Conservation (phyloP, 345 rosid genomes). For the Citrus mangshanensis region DNA sequence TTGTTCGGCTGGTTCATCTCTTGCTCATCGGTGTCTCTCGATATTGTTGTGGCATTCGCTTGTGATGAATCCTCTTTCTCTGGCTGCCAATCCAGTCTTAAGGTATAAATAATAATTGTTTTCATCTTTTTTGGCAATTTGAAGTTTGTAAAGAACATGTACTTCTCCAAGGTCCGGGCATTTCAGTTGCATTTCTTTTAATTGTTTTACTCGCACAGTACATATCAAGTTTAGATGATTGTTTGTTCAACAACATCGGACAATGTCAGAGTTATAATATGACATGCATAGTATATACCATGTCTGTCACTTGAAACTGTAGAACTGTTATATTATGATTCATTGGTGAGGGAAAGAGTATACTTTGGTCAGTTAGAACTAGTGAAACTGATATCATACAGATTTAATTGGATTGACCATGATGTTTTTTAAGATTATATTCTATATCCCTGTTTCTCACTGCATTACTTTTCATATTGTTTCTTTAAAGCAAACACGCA, state of each 20-base stretch:
- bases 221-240: neutral
- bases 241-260: neutral
- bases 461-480: neutral
- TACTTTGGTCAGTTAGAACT: neutral
- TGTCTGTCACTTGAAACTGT: neutral
- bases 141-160: neutral
- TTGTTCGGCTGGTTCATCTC: conserved; percentile 78
- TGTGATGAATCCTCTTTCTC: conserved; percentile 35
- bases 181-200: too few relatives aligned
- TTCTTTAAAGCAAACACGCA: too few relatives aligned
- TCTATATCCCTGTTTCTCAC: neutral
- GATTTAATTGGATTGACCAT: neutral
- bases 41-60: conserved; percentile 63
- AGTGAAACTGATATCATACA: neutral
- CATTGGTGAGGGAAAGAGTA: neutral
- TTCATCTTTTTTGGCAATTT: neutral
- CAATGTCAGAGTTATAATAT: neutral
- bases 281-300: too few relatives aligned
- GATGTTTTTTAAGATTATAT: neutral
- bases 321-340: neutral
- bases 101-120: conserved; percentile 36
- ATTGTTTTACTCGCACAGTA: neutral
- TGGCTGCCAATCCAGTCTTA: conserved; percentile 31
- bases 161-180: neutral
- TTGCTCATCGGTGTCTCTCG: conserved; percentile 54